phyloP scores from a whole-genome alignment of 352 stramenopile genomes.

The Globisporangium rhizosaccharum region DNA sequence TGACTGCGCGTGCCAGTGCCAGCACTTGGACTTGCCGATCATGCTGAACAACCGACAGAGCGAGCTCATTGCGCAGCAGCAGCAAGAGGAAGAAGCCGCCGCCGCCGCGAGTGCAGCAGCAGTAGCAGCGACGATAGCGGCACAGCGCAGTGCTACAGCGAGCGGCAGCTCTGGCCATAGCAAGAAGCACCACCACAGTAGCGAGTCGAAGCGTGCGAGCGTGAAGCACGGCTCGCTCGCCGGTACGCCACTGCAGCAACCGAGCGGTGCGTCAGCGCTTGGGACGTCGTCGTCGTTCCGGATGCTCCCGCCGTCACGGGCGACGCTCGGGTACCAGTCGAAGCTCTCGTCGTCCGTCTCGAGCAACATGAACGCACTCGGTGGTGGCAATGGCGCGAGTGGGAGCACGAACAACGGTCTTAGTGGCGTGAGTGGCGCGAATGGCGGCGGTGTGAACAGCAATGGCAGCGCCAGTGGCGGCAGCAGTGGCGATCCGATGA shows the following conservation, averaged over 20 bases:
- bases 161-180: background rate
- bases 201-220: conserved; percentile 3
- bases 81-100: conserved; percentile 15
- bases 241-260: conserved; percentile 10
- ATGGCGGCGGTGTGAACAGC: conserved; percentile 7
- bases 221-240: conserved; percentile 12
- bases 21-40: conserved; percentile 69
- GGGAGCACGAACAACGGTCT: no score
- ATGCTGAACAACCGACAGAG: conserved; percentile 50
- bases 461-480: conserved; percentile 15
- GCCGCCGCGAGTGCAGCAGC: conserved; percentile 9
- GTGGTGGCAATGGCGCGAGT: conserved; percentile 9
- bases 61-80: conserved; percentile 30
- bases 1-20: conserved; percentile 90
- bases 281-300: conserved; percentile 11
- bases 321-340: conserved; percentile 16
- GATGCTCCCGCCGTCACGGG: conserved; percentile 14
- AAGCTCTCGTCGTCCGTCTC: conserved; percentile 27
- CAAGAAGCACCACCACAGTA: conserved; percentile 14
- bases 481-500: conserved; percentile 11
- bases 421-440: conserved; percentile 8
- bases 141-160: conserved; percentile 6
- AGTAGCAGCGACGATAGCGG: conserved; percentile 6
- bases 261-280: background rate
- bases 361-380: conserved; percentile 22